Base-by-base conservation (phyloP, 2,329 filamentous ascomycete species). In the Trichoderma sp. region DNA sequence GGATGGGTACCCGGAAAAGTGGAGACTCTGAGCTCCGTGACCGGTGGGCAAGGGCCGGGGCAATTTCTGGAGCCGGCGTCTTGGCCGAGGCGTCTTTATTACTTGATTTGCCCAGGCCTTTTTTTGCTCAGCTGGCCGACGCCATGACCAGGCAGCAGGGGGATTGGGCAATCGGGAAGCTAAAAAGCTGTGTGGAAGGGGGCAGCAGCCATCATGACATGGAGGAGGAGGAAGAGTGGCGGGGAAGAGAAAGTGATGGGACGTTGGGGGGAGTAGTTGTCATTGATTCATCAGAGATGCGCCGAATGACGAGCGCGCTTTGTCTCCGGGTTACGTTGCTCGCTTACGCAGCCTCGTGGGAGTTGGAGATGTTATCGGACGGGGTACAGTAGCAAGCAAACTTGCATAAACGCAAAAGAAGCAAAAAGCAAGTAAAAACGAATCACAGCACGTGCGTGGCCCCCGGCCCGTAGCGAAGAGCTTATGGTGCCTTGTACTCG, bases 1-100 rank as follows among this genome's bases (percentile, higher is more conserved):
- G 68, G 68, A 17, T 43, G 59, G 68, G 68, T 64, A 70, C 68
- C 68, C 68, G 59, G 68, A 69, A 53, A 69, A 70, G 68, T 70
- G 68, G 68, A 64, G 59, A 70, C 3, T 9, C 13, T 4, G 39
- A 47, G 47, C 59, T 69, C 66, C 66, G 66, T 69, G 66, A 62
- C 66, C 66, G 66, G 66, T 62, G 39, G 55, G 57, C 57, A 61
- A 53, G 43, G 57, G 36, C 57, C 55, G 57, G 66, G 30, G 57
- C n/a, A 43, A 17, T 59, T 20, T n/a, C 39, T 68, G 65, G 55
- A 59, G 55, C 55, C 55, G 64, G 64, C 11, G 15, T 9, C 23
- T 67, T 58, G 43, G 43, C 43, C 43, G 28, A 34, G 59, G 59
- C 34, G 55, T 30, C 59, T 17, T 63, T 36, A 20, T 36, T 62